Percentiles rank a stretch among this genome's conserved stretches.
These are phyloP conservation scores for Boletus pseudopeckii DNA, from an alignment of 768 basidiomycete species.

Conservation along the genomic window DNA sequence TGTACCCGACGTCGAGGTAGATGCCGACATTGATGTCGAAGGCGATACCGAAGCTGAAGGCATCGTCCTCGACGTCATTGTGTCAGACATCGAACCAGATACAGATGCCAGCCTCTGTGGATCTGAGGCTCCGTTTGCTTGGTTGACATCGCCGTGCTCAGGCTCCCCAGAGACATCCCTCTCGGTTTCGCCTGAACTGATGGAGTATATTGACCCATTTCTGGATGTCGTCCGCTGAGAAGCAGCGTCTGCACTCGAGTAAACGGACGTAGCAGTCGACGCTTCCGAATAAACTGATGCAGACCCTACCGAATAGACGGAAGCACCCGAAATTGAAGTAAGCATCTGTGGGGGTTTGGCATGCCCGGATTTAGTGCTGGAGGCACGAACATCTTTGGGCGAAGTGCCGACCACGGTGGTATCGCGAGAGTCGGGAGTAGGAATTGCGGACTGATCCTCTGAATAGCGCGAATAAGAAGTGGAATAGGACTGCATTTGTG, in stretches of 20 bases:
- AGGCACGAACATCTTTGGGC: background rate
- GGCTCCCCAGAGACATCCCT: constrained; percentile 9
- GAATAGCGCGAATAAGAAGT: constrained; percentile 14
- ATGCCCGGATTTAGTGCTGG: constrained; percentile 10
- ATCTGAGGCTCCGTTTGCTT: constrained; percentile 3
- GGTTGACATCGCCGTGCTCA: constrained; percentile 8
- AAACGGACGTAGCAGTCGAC: constrained; percentile 25
- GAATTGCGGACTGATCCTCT: constrained; percentile 8
- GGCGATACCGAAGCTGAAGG: constrained; percentile 12
- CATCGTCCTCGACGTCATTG: background rate
- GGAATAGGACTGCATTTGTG: constrained; percentile 14
- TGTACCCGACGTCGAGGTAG: constrained; percentile 9
- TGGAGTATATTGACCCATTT: constrained; percentile 13
- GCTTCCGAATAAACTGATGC: constrained; percentile 26
- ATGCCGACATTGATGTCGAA: constrained; percentile 14
- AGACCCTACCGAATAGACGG: constrained; percentile 26
- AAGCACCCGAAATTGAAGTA: constrained; percentile 27
- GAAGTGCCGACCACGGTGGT: constrained; percentile 2
- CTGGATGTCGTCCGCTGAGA: constrained; percentile 4
- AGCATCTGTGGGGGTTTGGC: constrained; percentile 19
- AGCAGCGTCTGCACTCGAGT: constrained; percentile 10
- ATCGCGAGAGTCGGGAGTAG: background rate
- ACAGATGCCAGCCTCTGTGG: background rate
- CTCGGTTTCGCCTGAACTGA: constrained; percentile 16
- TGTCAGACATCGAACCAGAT: constrained; percentile 6